Percentiles rank a stretch among this genome's conserved stretches.
phyloP scores from a whole-genome alignment of 495 filamentous ascomycete species.

The Monascus purpureus region DNA sequence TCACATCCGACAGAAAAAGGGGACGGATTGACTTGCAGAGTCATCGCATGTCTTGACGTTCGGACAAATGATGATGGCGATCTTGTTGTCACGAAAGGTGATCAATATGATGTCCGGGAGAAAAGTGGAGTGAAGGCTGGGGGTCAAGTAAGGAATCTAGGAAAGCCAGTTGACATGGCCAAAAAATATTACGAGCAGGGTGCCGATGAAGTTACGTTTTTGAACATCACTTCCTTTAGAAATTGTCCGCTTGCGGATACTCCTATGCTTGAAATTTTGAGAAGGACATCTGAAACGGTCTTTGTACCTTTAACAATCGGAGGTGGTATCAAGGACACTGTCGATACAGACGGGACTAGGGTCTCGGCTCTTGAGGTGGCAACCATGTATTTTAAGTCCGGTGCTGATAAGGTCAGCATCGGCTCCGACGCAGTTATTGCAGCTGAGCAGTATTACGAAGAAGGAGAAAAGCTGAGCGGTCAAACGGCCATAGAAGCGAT shows the following conservation, averaged over 20 bases:
- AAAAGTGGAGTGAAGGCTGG: slow-evolving; percentile 45
- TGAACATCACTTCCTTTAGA: slow-evolving; percentile 96
- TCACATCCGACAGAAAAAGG: slow-evolving; percentile 15
- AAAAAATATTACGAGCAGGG: slow-evolving; percentile 91
- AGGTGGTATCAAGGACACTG: slow-evolving; percentile 82
- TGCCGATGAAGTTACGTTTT: slow-evolving; percentile 89
- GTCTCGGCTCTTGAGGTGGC: slow-evolving; percentile 83
- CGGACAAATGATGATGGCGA: slow-evolving; percentile 93
- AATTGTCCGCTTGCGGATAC: slow-evolving; percentile 84
- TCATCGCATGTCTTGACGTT: slow-evolving; percentile 95
- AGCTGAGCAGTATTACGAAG: slow-evolving; percentile 73
- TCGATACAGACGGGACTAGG: slow-evolving; percentile 77
- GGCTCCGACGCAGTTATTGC: slow-evolving; percentile 88
- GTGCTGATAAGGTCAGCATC: slow-evolving; percentile 97
- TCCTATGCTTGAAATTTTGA: slow-evolving; percentile 90
- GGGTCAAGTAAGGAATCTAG: slow-evolving; percentile 76
- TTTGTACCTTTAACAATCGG: slow-evolving; percentile 97
- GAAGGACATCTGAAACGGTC: slow-evolving; percentile 74
- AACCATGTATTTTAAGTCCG: slow-evolving; percentile 92
- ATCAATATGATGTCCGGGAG: slow-evolving; percentile 99
- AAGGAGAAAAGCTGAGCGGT: slow-evolving; percentile 52
- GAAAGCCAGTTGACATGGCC: slow-evolving; percentile 93
- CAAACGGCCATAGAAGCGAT: slow-evolving; percentile 91
- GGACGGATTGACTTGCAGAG: slow-evolving; percentile 67
- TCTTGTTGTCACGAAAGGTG: slow-evolving; percentile 93